Base-by-base conservation (phyloP, 169 alveolate genomes). In the Eimeria necatrix region DNA sequence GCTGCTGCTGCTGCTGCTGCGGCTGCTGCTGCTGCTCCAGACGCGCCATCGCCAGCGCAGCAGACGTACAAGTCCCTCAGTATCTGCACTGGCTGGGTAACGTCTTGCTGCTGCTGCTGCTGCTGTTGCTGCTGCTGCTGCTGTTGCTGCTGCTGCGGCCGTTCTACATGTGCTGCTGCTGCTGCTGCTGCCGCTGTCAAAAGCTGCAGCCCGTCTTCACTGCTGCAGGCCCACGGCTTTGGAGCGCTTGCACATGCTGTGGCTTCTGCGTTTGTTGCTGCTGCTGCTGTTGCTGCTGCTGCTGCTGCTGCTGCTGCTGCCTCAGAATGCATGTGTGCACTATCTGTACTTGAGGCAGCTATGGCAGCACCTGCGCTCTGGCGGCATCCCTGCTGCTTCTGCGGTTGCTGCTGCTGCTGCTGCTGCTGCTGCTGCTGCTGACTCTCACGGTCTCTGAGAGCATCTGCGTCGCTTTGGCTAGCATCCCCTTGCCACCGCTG, bases 351-450 rank as follows among this genome's bases (percentile, higher is more conserved):
- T 73, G 84, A 48, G 14, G 56, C 84, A 22, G 41, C 22, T 73
- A n/a, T 73, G 14, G 84, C 84, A 9, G 22, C 56, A 5, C 76
- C 5, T 64, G 76, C 26, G 76, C 76, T 64, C 26, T 64, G 8
- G 76, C 76, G 8, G 76, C 76, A 5, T n/a, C 76, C 20, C 32
- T 73, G 49, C 26, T 73, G 84, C 53, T 32, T 22, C 84, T 73
- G 84, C n/a, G 8, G 14, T 32, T 26, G 59, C 84, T 73, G 84
- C 53, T 73, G 84, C 84, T 9, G 48, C 7, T 73, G 84, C 84
- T 73, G 84, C 84, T 73, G 84, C 49, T 41, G 22, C 49, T 41
- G 20, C 20, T 73, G 84, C 84, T 73, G 84, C 84, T n/a, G n/a
- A n/a, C n/a, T n/a, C n/a, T n/a, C n/a, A n/a, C n/a, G n/a, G n/a